Conservation (phyloP, 305 asterid genomes). For the Fraxinus sp. region DNA sequence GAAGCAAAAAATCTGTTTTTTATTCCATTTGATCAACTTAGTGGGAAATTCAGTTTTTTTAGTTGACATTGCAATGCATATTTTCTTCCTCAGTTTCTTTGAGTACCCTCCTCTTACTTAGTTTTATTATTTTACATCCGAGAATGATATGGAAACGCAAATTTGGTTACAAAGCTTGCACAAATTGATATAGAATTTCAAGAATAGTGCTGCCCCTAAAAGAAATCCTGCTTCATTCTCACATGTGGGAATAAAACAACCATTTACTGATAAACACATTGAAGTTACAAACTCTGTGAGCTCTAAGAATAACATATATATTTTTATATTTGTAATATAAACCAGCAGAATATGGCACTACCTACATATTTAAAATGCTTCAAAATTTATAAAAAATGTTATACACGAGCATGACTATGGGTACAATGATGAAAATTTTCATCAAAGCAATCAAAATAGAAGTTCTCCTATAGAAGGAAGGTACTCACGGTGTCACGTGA, state of each 20-base stretch:
- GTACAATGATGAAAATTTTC: not conserved
- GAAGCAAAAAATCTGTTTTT: not conserved
- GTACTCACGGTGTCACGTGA: conserved; percentile 75
- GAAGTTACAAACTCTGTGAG: not conserved
- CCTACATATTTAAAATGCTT: not conserved
- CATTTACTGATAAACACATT: not conserved
- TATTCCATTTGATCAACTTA: not conserved
- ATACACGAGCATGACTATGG: not conserved
- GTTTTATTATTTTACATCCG: not conserved
- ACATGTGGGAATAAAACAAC: conserved; percentile 2
- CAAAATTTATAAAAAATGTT: not conserved
- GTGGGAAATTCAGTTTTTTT: not conserved
- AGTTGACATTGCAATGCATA: not conserved
- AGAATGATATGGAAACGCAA: not conserved
- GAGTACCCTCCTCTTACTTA: not conserved
- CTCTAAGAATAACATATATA: not conserved
- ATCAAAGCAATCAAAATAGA: conserved; percentile 4
- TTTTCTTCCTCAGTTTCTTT: not conserved
- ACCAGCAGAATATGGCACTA: not conserved
- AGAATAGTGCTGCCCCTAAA: not conserved
- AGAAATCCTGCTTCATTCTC: not conserved
- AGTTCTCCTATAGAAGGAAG: conserved; percentile 13
- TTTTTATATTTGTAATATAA: not conserved
- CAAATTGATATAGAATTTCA: not conserved
- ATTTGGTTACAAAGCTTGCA: not conserved